Conservation (phyloP, 495 filamentous ascomycete genomes). For the Neurospora sp. region DNA sequence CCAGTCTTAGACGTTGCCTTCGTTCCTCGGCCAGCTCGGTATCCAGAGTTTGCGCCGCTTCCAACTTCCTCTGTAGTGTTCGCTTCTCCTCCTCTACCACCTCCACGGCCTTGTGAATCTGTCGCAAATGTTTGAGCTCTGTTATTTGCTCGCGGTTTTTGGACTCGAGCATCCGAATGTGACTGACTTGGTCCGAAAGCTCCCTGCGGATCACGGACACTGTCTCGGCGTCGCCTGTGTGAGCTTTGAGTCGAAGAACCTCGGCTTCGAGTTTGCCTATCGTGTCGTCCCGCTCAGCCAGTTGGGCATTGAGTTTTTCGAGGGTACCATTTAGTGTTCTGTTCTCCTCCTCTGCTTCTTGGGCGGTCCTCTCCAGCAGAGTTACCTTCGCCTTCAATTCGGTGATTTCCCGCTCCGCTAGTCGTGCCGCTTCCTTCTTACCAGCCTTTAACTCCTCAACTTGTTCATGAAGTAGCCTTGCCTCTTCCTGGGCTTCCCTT, state of each 20-base stretch:
- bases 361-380: constrained; percentile 53
- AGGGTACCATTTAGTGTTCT: constrained; percentile 51
- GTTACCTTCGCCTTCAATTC: constrained; percentile 64
- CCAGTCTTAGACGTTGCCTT: constrained; percentile 73
- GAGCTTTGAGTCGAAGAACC: constrained; percentile 68
- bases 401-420: constrained; percentile 54
- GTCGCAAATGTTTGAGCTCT: constrained; percentile 71
- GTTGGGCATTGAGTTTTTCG: constrained; percentile 53
- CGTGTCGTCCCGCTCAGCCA: constrained; percentile 58
- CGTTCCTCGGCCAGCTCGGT: constrained; percentile 66
- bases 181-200: constrained; percentile 73
- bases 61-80: constrained; percentile 64
- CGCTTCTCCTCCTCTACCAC: constrained; percentile 96
- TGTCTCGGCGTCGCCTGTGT: constrained; percentile 76
- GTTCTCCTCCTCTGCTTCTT: constrained; percentile 63
- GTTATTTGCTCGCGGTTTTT: constrained; percentile 67
- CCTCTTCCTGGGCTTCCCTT: constrained; percentile 62
- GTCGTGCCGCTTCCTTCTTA: constrained; percentile 58
- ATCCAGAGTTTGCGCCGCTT: constrained; percentile 63
- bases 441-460: constrained; percentile 63
- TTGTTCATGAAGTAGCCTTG: constrained; percentile 62
- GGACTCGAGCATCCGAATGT: constrained; percentile 75
- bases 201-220: constrained; percentile 74
- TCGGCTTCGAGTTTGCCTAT: constrained; percentile 70
- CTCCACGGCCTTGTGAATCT: constrained; percentile 72